These are phyloP conservation scores for Boechera stricta DNA, from an alignment of 345 rosid species.

Conservation along the genomic window DNA sequence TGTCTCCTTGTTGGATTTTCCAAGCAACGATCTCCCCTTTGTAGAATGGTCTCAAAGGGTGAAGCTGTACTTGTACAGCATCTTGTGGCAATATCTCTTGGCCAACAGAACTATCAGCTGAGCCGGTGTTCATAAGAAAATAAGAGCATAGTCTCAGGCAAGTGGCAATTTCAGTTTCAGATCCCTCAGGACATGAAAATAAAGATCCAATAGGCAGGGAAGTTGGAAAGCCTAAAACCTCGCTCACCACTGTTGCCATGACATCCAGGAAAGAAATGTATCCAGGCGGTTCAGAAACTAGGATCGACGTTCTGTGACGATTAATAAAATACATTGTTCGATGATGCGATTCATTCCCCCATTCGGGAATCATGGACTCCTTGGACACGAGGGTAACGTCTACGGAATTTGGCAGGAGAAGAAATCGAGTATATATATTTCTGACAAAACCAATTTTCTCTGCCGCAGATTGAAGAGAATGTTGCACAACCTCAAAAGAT, in stretches of 20 bases:
- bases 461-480: constrained; percentile 62
- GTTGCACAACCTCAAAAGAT: constrained; percentile 53
- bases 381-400: constrained; percentile 67
- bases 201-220: constrained; percentile 78
- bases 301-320: constrained; percentile 58
- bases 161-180: constrained; percentile 64
- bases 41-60: constrained; percentile 92
- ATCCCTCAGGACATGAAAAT: constrained; percentile 77
- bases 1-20: constrained; percentile 76
- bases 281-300: constrained; percentile 84
- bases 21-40: constrained; percentile 94
- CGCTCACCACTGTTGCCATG: constrained; percentile 77
- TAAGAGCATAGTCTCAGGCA: constrained; percentile 66
- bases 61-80: constrained; percentile 86
- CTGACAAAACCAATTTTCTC: constrained; percentile 77
- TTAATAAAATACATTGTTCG: constrained; percentile 70
- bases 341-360: constrained; percentile 66
- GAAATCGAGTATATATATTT: constrained; percentile 68
- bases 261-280: constrained; percentile 77
- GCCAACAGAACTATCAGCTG: constrained; percentile 59
- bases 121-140: constrained; percentile 55
- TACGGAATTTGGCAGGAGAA: constrained; percentile 65
- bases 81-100: constrained; percentile 80
- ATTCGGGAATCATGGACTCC: constrained; percentile 64
- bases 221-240: constrained; percentile 72